These are phyloP conservation scores for Suillus decipiens DNA, from an alignment of 768 basidiomycete genomes.

Conservation along the genomic window DNA sequence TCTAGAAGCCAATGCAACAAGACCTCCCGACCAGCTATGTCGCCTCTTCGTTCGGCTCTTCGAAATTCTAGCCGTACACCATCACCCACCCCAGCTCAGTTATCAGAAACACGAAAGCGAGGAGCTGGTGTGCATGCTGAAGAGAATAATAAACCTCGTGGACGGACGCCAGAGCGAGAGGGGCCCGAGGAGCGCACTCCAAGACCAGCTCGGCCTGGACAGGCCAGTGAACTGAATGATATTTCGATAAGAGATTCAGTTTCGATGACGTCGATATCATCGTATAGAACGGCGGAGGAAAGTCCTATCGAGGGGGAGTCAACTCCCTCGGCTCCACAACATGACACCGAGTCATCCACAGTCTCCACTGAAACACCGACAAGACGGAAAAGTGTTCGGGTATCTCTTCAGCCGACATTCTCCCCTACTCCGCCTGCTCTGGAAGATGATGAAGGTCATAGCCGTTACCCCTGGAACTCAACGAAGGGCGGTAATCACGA, in stretches of 20 bases:
- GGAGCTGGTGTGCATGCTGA: not conserved
- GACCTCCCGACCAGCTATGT: constrained; percentile 37
- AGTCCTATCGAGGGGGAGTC: constrained; percentile 37
- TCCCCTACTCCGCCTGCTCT: constrained; percentile 69
- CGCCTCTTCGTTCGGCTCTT: constrained; percentile 65
- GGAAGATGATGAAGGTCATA: constrained; percentile 35
- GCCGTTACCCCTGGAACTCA: constrained; percentile 15
- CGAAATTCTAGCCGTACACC: constrained; percentile 53
- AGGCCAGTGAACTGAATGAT: constrained; percentile 7
- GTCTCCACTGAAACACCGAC: constrained; percentile 21
- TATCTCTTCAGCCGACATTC: constrained; percentile 76
- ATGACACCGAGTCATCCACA: constrained; percentile 16
- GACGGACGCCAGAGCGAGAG: constrained; percentile 13
- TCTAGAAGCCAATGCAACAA: not conserved
- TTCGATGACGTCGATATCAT: constrained; percentile 51
- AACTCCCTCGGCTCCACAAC: constrained; percentile 12
- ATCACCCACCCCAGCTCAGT: constrained; percentile 38
- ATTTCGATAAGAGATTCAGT: constrained; percentile 36
- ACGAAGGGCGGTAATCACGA: constrained; percentile 9
- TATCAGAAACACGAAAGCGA: constrained; percentile 3
- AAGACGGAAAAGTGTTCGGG: constrained; percentile 72
- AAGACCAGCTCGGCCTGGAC: not conserved
- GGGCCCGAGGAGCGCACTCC: not conserved
- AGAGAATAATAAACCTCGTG: not conserved
- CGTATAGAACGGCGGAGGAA: constrained; percentile 70